A percentile compares a stretch with the other conserved stretches of the same genome.
Conservation (phyloP, 768 basidiomycete genomes). For the Leucocoprinus leucothites region DNA sequence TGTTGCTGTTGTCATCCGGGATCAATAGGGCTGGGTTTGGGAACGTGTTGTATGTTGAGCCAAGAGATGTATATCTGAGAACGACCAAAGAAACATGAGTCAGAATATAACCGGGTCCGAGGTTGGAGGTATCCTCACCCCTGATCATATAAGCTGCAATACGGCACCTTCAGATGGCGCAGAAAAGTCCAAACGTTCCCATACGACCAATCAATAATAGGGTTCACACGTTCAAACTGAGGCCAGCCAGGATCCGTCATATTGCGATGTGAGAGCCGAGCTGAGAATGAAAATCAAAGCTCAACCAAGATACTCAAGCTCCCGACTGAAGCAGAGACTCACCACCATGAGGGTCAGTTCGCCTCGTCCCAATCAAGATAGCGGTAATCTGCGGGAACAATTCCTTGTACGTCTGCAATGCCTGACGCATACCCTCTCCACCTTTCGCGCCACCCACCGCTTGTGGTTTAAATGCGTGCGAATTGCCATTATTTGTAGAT, state of each 20-base stretch:
- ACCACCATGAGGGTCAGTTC: slow-evolving; percentile 95
- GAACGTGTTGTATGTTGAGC: slow-evolving; percentile 92
- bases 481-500: slow-evolving; percentile 13
- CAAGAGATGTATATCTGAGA: slow-evolving; percentile 91
- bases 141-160: slow-evolving; percentile 86
- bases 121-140: slow-evolving; percentile 52
- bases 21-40: slow-evolving; percentile 84
- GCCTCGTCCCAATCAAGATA: slow-evolving; percentile 85
- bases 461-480: slow-evolving; percentile 26
- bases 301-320: background rate
- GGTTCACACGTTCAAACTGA: slow-evolving; percentile 84
- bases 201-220: slow-evolving; percentile 96
- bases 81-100: background rate
- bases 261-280: slow-evolving; percentile 64
- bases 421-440: slow-evolving; percentile 74
- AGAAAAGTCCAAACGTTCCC: slow-evolving; percentile 88
- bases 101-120: background rate
- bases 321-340: slow-evolving; percentile 20
- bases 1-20: slow-evolving; percentile 13
- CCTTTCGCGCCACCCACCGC: slow-evolving; percentile 52
- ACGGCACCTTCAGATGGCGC: slow-evolving; percentile 69
- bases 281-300: slow-evolving; percentile 32
- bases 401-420: slow-evolving; percentile 69
- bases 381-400: slow-evolving; percentile 66
- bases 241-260: slow-evolving; percentile 94